phyloP scores from a whole-genome alignment of 1,284 basidiomycete species.

The Rhodotorula sp. region DNA sequence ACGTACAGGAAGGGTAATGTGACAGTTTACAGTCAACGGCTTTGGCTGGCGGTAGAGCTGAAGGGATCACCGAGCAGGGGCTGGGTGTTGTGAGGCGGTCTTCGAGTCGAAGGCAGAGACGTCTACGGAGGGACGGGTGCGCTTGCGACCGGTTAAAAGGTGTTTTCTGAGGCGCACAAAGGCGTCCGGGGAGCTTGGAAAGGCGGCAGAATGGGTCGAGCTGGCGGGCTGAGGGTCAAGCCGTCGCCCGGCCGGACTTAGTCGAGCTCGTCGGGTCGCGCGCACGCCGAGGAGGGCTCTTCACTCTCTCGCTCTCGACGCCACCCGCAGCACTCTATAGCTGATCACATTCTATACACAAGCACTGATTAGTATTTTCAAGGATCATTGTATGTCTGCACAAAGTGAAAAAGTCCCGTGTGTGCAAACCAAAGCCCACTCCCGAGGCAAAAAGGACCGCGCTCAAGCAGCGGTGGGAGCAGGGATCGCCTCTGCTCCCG shows the following conservation, averaged over 20 bases:
- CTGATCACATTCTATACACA: too few relatives aligned
- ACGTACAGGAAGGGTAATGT: constrained; percentile 1
- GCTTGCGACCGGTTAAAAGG: constrained; percentile 4
- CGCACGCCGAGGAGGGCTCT: neutral
- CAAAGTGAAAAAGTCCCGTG: too few relatives aligned
- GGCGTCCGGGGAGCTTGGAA: constrained; percentile 1
- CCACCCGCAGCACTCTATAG: too few relatives aligned
- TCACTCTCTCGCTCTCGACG: neutral
- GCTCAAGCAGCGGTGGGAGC: too few relatives aligned
- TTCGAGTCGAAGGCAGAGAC: neutral
- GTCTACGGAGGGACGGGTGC: neutral
- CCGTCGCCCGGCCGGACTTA: neutral
- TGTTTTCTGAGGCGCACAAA: constrained; percentile 3
- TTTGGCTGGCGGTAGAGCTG: constrained; percentile 5
- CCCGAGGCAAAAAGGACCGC: too few relatives aligned
- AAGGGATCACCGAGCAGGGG: neutral
- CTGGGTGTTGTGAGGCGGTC: neutral
- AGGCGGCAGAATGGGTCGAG: neutral
- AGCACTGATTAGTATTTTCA: too few relatives aligned
- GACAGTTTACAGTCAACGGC: constrained; percentile 1
- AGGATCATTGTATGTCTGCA: too few relatives aligned
- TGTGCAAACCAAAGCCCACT: too few relatives aligned
- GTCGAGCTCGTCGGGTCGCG: neutral
- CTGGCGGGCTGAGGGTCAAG: neutral
- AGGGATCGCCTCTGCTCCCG: too few relatives aligned